phyloP scores from a whole-genome alignment of 2,329 filamentous ascomycete species.

The Cladosporium halotolerans region DNA sequence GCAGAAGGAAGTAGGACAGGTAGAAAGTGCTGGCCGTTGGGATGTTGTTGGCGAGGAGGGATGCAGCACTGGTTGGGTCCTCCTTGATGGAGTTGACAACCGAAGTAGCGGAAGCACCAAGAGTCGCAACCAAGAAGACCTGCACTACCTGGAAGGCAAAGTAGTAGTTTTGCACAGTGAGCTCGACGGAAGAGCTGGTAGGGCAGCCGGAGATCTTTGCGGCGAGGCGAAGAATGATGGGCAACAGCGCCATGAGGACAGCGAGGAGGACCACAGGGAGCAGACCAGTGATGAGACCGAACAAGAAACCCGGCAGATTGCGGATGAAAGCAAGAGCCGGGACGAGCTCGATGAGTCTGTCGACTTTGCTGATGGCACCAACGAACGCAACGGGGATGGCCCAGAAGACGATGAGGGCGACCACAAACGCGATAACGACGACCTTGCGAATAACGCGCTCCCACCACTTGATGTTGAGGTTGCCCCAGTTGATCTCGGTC shows the following conservation, averaged over 20 bases:
- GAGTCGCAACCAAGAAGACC: conserved; percentile 80
- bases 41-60: conserved; percentile 38
- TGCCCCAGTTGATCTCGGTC: conserved; percentile 79
- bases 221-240: conserved; percentile 71
- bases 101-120: conserved; percentile 72
- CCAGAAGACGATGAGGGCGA: conserved; percentile 82
- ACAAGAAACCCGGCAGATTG: conserved; percentile 61
- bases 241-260: conserved; percentile 79
- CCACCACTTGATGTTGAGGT: conserved; percentile 80
- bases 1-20: conserved; percentile 88
- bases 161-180: conserved; percentile 86
- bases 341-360: conserved; percentile 39
- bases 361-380: conserved; percentile 78
- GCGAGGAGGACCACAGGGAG: conserved; percentile 73
- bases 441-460: conserved; percentile 69
- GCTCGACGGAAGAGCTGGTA: conserved; percentile 70
- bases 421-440: conserved; percentile 63
- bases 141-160: conserved; percentile 88
- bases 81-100: conserved; percentile 61
- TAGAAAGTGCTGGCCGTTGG: conserved; percentile 91
- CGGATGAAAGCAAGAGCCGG: conserved; percentile 36
- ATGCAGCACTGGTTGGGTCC: conserved; percentile 39
- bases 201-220: conserved; percentile 76
- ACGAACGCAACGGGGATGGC: conserved; percentile 70
- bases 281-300: conserved; percentile 79